Evolutionary conservation across 1,284 basidiomycete species (phyloP).

Genomic region (Phenoliferia sp.): DNA sequence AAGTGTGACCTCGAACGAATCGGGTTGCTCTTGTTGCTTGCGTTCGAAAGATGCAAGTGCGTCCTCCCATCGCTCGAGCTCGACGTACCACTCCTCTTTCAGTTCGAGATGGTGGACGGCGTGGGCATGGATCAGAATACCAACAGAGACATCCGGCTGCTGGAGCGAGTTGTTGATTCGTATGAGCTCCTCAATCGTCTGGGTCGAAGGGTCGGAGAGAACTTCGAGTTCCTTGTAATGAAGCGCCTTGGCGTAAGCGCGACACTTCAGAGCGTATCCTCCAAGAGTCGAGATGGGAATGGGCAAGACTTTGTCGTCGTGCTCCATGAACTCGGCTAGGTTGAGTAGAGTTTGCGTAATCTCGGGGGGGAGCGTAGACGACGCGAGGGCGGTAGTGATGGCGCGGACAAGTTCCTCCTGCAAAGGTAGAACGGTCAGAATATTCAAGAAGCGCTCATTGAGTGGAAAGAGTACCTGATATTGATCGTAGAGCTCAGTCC

Average conservation of each 20-base stretch:
- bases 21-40: constrained; percentile 64
- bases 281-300: constrained; percentile 92
- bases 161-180: constrained; percentile 96
- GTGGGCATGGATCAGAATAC: constrained; percentile 80
- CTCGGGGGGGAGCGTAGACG: constrained; percentile 76
- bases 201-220: constrained; percentile 73
- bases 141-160: constrained; percentile 94
- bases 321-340: constrained; percentile 99
- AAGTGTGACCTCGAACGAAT: constrained; percentile 63
- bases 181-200: constrained; percentile 89
- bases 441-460: no score
- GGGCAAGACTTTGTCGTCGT: constrained; percentile 92
- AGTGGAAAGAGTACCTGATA: constrained; percentile 64
- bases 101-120: constrained; percentile 58
- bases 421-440: constrained; percentile 8
- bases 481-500: constrained; percentile 92
- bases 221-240: constrained; percentile 99
- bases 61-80: constrained; percentile 94
- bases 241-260: constrained; percentile 94
- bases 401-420: constrained; percentile 90
- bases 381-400: constrained; percentile 80
- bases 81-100: constrained; percentile 96
- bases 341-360: constrained; percentile 91
- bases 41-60: constrained; percentile 83
- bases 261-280: constrained; percentile 87